Conservation (phyloP, 148 eudicot genomes). For the Rhododendron kiyosumense region DNA sequence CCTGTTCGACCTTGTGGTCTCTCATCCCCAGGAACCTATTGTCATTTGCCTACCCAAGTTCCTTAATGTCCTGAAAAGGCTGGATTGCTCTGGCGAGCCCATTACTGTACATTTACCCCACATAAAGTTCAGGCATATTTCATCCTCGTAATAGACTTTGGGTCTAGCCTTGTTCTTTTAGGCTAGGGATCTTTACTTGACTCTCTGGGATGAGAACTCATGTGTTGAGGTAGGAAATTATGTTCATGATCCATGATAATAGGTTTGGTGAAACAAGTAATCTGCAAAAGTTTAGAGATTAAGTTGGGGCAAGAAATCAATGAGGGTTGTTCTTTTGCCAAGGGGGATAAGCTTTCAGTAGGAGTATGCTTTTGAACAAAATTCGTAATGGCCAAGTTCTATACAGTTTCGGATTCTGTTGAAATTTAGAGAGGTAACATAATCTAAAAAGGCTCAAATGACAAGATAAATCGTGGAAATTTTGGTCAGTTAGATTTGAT, state of each 20-base stretch:
- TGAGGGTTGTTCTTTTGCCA: not conserved
- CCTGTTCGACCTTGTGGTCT: not conserved
- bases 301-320: not conserved
- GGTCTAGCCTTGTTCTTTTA: not conserved
- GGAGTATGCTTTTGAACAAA: not conserved
- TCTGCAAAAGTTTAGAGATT: not conserved
- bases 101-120: not conserved
- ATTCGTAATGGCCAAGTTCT: not conserved
- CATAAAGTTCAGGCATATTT: not conserved
- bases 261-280: not conserved
- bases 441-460: not conserved
- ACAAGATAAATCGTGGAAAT: not conserved
- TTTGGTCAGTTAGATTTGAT: not conserved
- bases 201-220: not conserved
- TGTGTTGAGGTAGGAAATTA: not conserved
- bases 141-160: not conserved
- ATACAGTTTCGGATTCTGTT: not conserved
- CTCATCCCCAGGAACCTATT: not conserved
- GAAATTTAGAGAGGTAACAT: not conserved
- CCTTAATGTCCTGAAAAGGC: not conserved
- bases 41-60: not conserved
- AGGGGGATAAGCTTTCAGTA: not conserved
- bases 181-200: not conserved
- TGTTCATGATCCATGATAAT: not conserved
- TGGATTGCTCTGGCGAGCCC: not conserved